Percentiles rank a stretch among this genome's conserved stretches.
Conservation (phyloP, 192 early-diverging fungal genomes). For the Coemansia sp. region DNA sequence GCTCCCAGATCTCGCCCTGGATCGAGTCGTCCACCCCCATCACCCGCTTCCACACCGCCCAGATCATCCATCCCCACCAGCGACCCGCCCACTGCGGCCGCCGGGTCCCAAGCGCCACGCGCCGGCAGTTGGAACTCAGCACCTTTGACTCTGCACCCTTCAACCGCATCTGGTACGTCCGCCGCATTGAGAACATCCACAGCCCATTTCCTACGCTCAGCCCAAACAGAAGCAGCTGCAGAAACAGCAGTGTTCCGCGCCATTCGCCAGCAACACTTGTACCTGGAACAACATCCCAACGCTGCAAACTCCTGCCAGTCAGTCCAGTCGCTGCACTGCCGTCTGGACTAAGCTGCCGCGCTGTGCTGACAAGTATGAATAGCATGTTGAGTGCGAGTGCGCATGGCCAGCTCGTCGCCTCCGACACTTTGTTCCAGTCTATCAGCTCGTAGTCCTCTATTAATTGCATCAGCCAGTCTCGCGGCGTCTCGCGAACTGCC, state of each 20-base stretch:
- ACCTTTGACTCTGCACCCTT: conserved; percentile 11
- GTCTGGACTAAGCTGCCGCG: conserved; percentile 21
- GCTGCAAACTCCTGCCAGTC: neutral
- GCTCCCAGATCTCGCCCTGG: conserved; percentile 51
- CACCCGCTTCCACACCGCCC: conserved; percentile 37
- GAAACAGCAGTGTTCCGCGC: conserved; percentile 13
- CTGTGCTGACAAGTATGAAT: conserved; percentile 26
- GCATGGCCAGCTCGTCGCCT: conserved; percentile 52
- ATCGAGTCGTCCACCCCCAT: conserved; percentile 32
- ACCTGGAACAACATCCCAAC: neutral
- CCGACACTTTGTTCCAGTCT: conserved; percentile 44
- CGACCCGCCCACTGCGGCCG: conserved; percentile 41
- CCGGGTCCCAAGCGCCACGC: conserved; percentile 28
- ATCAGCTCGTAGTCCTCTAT: conserved; percentile 51
- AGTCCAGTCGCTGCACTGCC: conserved; percentile 1
- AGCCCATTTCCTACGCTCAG: conserved; percentile 38
- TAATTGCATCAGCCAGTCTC: conserved; percentile 45
- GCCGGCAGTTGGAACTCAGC: conserved; percentile 28
- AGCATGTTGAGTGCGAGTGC: conserved; percentile 38
- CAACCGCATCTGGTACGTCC: conserved; percentile 45
- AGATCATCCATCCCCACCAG: conserved; percentile 21
- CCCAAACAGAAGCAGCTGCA: conserved; percentile 26
- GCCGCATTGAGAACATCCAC: conserved; percentile 25
- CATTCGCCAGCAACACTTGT: neutral
- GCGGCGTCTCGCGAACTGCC: conserved; percentile 31